These are phyloP conservation scores for Penicillium longicatenatum DNA, from an alignment of 495 filamentous ascomycete genomes.

Conservation along the genomic window DNA sequence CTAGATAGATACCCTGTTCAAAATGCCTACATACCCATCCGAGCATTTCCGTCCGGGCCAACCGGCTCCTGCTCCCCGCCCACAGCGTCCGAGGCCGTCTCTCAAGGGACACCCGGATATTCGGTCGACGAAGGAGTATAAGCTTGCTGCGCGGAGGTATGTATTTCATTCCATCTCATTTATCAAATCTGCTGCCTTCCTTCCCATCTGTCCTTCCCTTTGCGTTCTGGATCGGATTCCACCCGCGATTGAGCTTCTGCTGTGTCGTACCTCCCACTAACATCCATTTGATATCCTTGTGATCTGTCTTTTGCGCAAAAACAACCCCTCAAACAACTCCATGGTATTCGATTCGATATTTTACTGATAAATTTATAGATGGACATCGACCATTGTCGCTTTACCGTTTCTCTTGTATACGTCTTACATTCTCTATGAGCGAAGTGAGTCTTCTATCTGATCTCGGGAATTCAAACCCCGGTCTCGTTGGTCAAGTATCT, in stretches of 20 bases:
- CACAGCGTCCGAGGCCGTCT: conserved; percentile 4
- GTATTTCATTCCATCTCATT: conserved; percentile 1
- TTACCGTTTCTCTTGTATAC: conserved; percentile 52
- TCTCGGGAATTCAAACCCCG: not conserved
- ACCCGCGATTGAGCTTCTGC: too few species aligned
- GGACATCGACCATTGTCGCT: conserved; percentile 53
- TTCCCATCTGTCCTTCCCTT: not conserved
- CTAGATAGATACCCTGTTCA: not conserved
- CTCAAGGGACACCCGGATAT: conserved; percentile 24
- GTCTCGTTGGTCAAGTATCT: not conserved
- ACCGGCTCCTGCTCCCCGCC: conserved; percentile 11
- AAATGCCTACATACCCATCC: conserved; percentile 7
- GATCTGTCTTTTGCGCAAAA: not conserved
- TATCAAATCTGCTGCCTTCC: not conserved
- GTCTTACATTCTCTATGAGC: conserved; percentile 29
- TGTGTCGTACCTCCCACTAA: not conserved
- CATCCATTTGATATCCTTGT: not conserved
- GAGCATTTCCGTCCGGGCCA: conserved; percentile 7
- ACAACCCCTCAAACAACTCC: not conserved
- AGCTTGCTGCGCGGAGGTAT: conserved; percentile 29
- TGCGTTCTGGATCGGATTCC: not conserved
- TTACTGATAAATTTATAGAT: conserved; percentile 32
- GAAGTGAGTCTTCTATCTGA: conserved; percentile 16
- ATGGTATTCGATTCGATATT: not conserved
- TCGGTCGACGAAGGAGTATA: conserved; percentile 33